Percentiles rank a stretch among this genome's conserved stretches.
Conservation (phyloP, 1,139 yeast genomes). For the Kodamaea ohmeri region DNA sequence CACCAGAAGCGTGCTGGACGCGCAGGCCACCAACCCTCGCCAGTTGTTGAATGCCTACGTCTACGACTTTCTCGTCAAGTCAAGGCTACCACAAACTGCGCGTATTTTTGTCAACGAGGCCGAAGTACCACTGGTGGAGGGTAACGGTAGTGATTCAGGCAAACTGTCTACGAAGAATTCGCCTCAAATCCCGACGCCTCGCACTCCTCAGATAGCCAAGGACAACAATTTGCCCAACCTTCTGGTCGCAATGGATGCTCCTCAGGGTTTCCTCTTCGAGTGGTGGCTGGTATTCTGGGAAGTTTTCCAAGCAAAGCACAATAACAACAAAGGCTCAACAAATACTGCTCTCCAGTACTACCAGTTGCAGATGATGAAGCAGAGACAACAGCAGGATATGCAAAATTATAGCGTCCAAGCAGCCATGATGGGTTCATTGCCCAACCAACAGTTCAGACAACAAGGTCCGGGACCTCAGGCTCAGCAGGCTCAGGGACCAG, state of each 20-base stretch:
- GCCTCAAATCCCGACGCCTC: constrained; percentile 21
- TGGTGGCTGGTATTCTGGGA: constrained; percentile 99
- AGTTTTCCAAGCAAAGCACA: constrained; percentile 72
- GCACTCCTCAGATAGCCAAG: constrained; percentile 27
- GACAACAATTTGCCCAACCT: constrained; percentile 48
- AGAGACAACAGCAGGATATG: constrained; percentile 56
- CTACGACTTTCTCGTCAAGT: constrained; percentile 79
- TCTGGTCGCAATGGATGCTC: constrained; percentile 67
- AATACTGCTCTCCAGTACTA: constrained; percentile 66
- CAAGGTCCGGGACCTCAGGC: constrained; percentile 11
- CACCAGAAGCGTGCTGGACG: constrained; percentile 38
- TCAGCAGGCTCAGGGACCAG: constrained; percentile 10
- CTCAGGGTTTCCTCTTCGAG: constrained; percentile 82
- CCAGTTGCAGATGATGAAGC: constrained; percentile 63
- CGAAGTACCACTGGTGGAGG: constrained; percentile 41
- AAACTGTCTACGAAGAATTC: constrained; percentile 19
- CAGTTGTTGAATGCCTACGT: constrained; percentile 80
- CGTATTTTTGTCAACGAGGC: constrained; percentile 72
- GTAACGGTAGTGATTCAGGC: constrained; percentile 8
- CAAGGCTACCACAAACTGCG: constrained; percentile 71
- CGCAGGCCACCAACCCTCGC: constrained; percentile 55
- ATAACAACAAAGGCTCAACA: constrained; percentile 34
- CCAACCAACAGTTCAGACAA: constrained; percentile 8
- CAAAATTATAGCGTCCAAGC: constrained; percentile 39
- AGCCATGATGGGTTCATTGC: constrained; percentile 18